Conservation (phyloP, 768 basidiomycete species). For the Hebeloma cylindrosporum region DNA sequence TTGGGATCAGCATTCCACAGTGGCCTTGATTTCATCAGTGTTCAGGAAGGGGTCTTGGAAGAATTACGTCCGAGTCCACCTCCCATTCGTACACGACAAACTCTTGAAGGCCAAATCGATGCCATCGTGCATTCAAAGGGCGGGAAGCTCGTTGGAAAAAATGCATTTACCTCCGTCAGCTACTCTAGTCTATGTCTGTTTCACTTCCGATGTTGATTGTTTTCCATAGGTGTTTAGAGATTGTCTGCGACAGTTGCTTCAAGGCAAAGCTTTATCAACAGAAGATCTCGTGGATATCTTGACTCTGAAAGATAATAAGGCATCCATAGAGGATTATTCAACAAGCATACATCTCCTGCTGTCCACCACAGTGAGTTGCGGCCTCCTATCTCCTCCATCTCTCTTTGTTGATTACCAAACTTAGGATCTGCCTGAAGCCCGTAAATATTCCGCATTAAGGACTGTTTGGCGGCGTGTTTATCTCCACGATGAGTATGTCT, state of each 20-base stretch:
- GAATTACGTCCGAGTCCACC: conserved; percentile 56
- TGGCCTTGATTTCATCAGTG: conserved; percentile 81
- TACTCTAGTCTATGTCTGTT: conserved; percentile 1
- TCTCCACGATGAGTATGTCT: conserved; percentile 80
- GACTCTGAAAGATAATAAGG: conserved; percentile 78
- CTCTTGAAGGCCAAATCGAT: conserved; percentile 69
- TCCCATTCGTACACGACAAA: conserved; percentile 55
- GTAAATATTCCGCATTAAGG: conserved; percentile 67
- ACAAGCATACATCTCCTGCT: conserved; percentile 67
- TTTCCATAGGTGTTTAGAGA: conserved; percentile 63
- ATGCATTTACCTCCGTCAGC: conserved; percentile 53
- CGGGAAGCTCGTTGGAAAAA: conserved; percentile 41
- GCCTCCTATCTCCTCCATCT: background rate
- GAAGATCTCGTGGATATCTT: conserved; percentile 85
- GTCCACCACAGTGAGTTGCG: conserved; percentile 47
- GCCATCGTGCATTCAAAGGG: conserved; percentile 59
- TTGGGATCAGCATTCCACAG: conserved; percentile 74
- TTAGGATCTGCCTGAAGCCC: conserved; percentile 68
- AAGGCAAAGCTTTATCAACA: conserved; percentile 69
- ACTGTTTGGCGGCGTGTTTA: conserved; percentile 88
- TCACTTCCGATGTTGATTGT: background rate
- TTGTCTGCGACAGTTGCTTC: conserved; percentile 64
- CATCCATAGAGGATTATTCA: conserved; percentile 60
- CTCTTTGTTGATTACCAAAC: background rate
- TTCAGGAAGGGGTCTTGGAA: conserved; percentile 69